These are phyloP conservation scores for Polygonum maritimum DNA, from an alignment of 148 eudicot genomes.

Conservation along the genomic window DNA sequence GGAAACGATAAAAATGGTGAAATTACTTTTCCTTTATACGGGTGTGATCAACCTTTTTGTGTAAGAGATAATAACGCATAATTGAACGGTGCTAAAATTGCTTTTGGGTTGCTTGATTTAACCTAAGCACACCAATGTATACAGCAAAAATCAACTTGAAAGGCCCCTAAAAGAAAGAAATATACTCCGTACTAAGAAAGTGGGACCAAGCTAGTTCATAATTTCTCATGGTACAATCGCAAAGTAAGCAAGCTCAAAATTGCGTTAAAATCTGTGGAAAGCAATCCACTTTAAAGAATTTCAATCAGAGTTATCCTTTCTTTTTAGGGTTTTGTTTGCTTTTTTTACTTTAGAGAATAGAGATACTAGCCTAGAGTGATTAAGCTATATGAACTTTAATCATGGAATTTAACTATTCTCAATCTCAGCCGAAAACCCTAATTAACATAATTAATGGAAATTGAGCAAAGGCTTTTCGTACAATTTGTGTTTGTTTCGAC, in stretches of 20 bases:
- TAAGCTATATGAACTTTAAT: too few species aligned
- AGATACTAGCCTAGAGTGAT: background rate
- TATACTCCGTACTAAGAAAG: too few species aligned
- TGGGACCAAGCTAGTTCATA: too few species aligned
- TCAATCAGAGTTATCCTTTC: background rate
- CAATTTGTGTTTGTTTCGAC: background rate
- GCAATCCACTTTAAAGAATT: background rate
- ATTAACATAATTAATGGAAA: too few species aligned
- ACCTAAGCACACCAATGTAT: background rate
- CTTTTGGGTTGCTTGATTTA: background rate
- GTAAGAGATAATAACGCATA: background rate
- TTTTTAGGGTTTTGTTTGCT: background rate
- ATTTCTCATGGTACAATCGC: background rate
- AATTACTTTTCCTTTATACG: too few species aligned
- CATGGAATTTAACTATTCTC: too few species aligned
- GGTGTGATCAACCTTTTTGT: background rate
- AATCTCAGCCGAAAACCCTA: too few species aligned
- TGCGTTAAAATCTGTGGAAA: background rate
- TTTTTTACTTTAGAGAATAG: background rate
- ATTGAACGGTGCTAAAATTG: background rate
- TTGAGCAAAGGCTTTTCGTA: too few species aligned
- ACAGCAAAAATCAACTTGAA: background rate
- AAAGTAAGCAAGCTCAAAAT: background rate
- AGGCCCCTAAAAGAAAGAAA: background rate
- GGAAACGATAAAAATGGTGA: too few species aligned